Evolutionary conservation across 345 rosid species (phyloP).

Genomic region (Syzygium aqueum): DNA sequence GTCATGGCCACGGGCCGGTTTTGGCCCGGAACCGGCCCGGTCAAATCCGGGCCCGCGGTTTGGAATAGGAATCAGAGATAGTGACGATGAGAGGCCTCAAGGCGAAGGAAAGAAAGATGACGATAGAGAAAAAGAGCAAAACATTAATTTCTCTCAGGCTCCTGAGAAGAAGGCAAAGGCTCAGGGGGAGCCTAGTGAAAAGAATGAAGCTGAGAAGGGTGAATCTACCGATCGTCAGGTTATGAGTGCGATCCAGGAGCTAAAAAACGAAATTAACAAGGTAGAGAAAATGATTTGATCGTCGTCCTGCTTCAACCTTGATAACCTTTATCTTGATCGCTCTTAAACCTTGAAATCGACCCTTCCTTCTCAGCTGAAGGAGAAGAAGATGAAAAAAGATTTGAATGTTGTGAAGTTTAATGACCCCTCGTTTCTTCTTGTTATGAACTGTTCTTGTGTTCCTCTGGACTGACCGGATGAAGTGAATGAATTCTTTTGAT

Average conservation of each 20-base stretch:
- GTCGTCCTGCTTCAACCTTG: not conserved
- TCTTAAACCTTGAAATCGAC: not conserved
- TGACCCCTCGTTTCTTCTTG: not conserved
- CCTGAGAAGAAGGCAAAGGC: not conserved
- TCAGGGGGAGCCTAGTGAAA: not conserved
- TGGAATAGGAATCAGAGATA: too few species aligned
- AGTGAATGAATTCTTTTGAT: not conserved
- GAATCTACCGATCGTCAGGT: not conserved
- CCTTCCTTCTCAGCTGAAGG: not conserved
- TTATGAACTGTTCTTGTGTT: not conserved
- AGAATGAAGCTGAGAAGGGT: not conserved
- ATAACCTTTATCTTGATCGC: not conserved
- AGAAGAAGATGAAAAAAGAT: not conserved
- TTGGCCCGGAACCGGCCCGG: too few species aligned
- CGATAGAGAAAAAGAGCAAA: not conserved
- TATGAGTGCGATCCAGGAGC: not conserved
- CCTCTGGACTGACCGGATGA: not conserved
- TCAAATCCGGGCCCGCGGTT: too few species aligned
- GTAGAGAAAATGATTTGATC: not conserved
- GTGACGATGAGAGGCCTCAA: not conserved
- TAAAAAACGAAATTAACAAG: not conserved
- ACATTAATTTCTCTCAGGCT: not conserved
- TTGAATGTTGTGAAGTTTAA: not conserved
- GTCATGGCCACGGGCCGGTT: too few species aligned
- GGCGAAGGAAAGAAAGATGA: not conserved